Conservation (phyloP, 345 rosid species). For the Populus tremula region DNA sequence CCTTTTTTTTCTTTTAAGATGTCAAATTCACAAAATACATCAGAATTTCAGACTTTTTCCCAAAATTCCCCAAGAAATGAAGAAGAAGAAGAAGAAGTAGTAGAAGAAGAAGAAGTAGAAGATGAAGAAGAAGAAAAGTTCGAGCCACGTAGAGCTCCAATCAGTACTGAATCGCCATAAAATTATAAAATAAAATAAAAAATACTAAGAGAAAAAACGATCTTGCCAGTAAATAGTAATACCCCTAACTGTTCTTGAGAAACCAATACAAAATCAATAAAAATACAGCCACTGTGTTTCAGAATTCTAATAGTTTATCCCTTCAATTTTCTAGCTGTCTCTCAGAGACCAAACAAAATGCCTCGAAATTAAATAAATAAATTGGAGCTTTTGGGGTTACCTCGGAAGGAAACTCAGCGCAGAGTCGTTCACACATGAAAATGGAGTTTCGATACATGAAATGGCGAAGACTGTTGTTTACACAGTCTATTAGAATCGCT, state of each 20-base stretch:
- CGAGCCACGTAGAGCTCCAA: neutral
- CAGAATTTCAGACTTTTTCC: neutral
- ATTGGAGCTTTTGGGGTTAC: slow-evolving; percentile 28
- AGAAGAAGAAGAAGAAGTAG: neutral
- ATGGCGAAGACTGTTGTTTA: slow-evolving; percentile 80
- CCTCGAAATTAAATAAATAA: neutral
- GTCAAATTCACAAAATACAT: neutral
- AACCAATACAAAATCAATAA: neutral
- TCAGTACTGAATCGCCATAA: neutral
- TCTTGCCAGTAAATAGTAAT: slow-evolving; percentile 18
- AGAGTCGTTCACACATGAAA: slow-evolving; percentile 96
- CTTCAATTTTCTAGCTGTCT: neutral
- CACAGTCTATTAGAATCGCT: slow-evolving; percentile 72
- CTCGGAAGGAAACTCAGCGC: slow-evolving; percentile 98
- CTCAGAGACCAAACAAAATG: slow-evolving; percentile 13
- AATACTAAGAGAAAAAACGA: slow-evolving; percentile 12
- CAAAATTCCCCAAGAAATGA: neutral
- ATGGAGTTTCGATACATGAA: slow-evolving; percentile 82
- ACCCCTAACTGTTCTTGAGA: neutral
- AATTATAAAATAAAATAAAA: neutral
- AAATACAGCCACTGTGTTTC: neutral
- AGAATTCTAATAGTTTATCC: neutral
- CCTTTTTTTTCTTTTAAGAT: neutral
- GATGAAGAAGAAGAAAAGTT: neutral
- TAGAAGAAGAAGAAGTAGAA: neutral